Percentiles rank a stretch among this genome's conserved stretches.
phyloP scores from a whole-genome alignment of 2,329 filamentous ascomycete species.

The Corynespora cassiicola region DNA sequence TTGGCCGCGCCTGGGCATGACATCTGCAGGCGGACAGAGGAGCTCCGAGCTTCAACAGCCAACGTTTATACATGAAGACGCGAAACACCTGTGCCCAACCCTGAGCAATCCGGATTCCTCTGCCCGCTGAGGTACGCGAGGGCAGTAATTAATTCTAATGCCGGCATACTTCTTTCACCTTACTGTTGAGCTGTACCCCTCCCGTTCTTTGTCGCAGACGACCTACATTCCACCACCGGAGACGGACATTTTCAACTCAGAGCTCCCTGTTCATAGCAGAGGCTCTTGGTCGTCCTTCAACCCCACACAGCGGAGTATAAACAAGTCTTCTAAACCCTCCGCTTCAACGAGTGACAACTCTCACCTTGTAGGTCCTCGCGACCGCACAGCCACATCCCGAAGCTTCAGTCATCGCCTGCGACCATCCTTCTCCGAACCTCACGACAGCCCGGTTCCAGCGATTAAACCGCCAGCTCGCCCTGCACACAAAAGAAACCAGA shows the following conservation, averaged over 20 bases:
- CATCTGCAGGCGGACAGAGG: too few species aligned
- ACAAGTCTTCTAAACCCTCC: constrained; percentile 19
- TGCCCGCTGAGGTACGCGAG: too few species aligned
- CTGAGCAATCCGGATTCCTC: too few species aligned
- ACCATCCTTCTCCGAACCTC: constrained; percentile 44
- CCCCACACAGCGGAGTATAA: constrained; percentile 18
- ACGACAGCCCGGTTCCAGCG: constrained; percentile 42
- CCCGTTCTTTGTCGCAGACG: constrained; percentile 35
- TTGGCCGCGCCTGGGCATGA: too few species aligned
- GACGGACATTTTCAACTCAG: constrained; percentile 54
- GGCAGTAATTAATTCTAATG: constrained; percentile 53
- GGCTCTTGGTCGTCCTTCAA: constrained; percentile 43
- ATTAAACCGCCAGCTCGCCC: constrained; percentile 43
- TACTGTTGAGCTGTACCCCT: constrained; percentile 64
- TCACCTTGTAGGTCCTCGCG: constrained; percentile 16
- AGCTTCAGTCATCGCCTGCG: constrained; percentile 40
- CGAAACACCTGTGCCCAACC: too few species aligned
- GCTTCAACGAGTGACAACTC: constrained; percentile 34
- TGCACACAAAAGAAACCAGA: constrained; percentile 27
- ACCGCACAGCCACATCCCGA: constrained; percentile 25
- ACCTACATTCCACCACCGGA: constrained; percentile 48
- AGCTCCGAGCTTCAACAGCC: too few species aligned
- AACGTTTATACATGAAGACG: too few species aligned
- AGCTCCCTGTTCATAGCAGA: constrained; percentile 51
- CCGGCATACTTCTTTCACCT: constrained; percentile 70